Evolutionary conservation across 202 grass and related monocot genomes (phyloP).

Genomic region (Setaria italica): DNA sequence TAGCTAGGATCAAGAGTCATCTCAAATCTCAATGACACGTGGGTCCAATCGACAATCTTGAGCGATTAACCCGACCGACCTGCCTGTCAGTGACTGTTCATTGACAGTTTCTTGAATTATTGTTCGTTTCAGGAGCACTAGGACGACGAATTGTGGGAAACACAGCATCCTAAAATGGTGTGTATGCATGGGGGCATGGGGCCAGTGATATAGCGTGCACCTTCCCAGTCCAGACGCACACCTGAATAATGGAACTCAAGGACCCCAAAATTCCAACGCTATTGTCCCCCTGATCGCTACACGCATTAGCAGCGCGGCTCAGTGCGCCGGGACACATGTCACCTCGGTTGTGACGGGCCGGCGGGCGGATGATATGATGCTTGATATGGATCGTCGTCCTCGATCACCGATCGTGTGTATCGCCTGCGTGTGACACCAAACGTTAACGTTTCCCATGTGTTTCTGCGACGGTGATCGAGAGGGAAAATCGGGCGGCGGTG

Average conservation of each 20-base stretch:
- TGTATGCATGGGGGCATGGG: not conserved
- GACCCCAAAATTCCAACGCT: not conserved
- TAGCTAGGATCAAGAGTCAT: not conserved
- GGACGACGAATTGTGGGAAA: not conserved
- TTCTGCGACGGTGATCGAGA: not conserved
- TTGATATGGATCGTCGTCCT: not conserved
- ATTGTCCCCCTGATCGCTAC: conserved; percentile 24
- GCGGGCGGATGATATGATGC: not conserved
- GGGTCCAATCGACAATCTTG: not conserved
- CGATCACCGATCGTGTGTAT: not conserved
- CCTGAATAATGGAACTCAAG: not conserved
- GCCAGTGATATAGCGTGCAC: not conserved
- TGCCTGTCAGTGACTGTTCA: not conserved
- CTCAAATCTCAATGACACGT: not conserved
- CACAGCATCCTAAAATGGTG: not conserved
- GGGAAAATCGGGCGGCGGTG: not conserved
- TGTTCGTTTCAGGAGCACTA: not conserved
- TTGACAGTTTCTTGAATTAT: not conserved
- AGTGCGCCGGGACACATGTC: conserved; percentile 23
- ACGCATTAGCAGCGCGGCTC: not conserved
- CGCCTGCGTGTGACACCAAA: not conserved
- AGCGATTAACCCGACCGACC: not conserved
- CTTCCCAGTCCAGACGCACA: not conserved
- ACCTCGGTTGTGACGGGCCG: conserved; percentile 1
- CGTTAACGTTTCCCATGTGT: conserved; percentile 29